Conservation (phyloP, 2,329 filamentous ascomycete species). For the Clathrospora elynae region DNA sequence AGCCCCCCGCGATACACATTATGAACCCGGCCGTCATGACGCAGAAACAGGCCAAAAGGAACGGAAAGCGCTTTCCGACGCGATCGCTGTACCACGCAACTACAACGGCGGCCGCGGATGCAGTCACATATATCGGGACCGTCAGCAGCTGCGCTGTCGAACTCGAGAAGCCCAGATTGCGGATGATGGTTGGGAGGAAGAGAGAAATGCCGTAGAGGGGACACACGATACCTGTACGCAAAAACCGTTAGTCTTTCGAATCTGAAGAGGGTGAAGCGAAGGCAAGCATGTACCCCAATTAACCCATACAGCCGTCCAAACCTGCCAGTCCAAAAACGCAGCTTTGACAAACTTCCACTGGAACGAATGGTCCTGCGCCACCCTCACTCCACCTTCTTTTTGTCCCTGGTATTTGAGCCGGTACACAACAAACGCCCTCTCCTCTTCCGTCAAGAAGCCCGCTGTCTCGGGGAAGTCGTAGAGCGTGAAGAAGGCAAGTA, state of each 20-base stretch:
- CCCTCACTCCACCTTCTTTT: slow-evolving; percentile 64
- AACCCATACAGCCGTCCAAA: slow-evolving; percentile 61
- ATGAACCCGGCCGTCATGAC: slow-evolving; percentile 47
- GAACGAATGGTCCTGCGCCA: slow-evolving; percentile 70
- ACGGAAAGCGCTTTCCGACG: slow-evolving; percentile 41
- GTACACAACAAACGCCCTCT: slow-evolving; percentile 62
- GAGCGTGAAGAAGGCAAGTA: slow-evolving; percentile 58
- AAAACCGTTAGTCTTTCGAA: slow-evolving; percentile 9
- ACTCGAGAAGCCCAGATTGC: slow-evolving; percentile 47
- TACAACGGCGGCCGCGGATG: slow-evolving; percentile 41
- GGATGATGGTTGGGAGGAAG: slow-evolving; percentile 56
- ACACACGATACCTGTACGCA: slow-evolving; percentile 48
- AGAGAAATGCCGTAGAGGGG: slow-evolving; percentile 46
- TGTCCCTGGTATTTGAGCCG: slow-evolving; percentile 55
- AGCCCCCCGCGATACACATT: slow-evolving; percentile 42
- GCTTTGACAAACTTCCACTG: slow-evolving; percentile 61
- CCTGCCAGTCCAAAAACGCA: slow-evolving; percentile 56
- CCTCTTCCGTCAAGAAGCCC: slow-evolving; percentile 59
- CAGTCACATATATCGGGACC: slow-evolving; percentile 51
- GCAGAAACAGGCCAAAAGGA: slow-evolving; percentile 40
- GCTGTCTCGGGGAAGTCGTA: slow-evolving; percentile 67
- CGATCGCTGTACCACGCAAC: slow-evolving; percentile 42
- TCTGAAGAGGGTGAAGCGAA: slow-evolving; percentile 40
- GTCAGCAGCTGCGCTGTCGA: slow-evolving; percentile 51
- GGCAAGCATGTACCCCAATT: slow-evolving; percentile 63